Conservation (phyloP, 1,284 basidiomycete species). For the Tylopilus orsonianus region DNA sequence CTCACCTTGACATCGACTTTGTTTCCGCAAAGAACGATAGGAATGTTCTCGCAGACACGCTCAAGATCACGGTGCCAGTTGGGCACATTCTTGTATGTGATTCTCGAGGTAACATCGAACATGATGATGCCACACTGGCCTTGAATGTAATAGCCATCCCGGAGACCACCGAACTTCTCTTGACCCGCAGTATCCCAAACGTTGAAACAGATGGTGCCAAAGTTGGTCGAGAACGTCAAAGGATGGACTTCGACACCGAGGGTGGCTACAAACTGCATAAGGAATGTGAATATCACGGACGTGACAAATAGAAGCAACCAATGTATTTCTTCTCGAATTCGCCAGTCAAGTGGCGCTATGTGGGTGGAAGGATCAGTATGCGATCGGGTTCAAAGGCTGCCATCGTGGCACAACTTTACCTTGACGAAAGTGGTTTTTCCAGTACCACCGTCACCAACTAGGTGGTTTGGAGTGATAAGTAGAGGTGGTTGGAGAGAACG, state of each 20-base stretch:
- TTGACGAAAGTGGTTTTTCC: slow-evolving; percentile 99
- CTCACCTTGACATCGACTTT: slow-evolving; percentile 99
- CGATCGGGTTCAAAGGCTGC: slow-evolving; percentile 43
- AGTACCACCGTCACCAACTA: slow-evolving; percentile 97
- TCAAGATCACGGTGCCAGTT: slow-evolving; percentile 99
- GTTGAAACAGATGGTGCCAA: slow-evolving; percentile 98
- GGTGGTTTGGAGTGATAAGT: slow-evolving; percentile 24
- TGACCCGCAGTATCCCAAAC: slow-evolving; percentile 99
- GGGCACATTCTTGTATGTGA: slow-evolving; percentile 99
- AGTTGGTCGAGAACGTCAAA: slow-evolving; percentile 95
- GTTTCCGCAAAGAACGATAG: slow-evolving; percentile 99
- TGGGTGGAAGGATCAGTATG: slow-evolving; percentile 49
- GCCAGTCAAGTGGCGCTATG: slow-evolving; percentile 94
- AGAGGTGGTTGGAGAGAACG: slow-evolving; percentile 16
- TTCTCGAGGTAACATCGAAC: slow-evolving; percentile 99
- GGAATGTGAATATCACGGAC: slow-evolving; percentile 13
- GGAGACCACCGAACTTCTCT: slow-evolving; percentile 99
- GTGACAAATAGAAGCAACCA: slow-evolving; percentile 50
- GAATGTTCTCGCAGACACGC: slow-evolving; percentile 99
- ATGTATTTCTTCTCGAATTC: slow-evolving; percentile 99
- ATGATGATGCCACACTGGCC: slow-evolving; percentile 99
- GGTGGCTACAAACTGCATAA: slow-evolving; percentile 65
- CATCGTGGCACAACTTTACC: slow-evolving; percentile 45
- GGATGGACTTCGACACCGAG: slow-evolving; percentile 99
- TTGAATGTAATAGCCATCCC: slow-evolving; percentile 98